Percentiles rank a stretch among this genome's conserved stretches.
Evolutionary conservation across 2,329 filamentous ascomycete species (phyloP).

Genomic region (Colletotrichum melonis): DNA sequence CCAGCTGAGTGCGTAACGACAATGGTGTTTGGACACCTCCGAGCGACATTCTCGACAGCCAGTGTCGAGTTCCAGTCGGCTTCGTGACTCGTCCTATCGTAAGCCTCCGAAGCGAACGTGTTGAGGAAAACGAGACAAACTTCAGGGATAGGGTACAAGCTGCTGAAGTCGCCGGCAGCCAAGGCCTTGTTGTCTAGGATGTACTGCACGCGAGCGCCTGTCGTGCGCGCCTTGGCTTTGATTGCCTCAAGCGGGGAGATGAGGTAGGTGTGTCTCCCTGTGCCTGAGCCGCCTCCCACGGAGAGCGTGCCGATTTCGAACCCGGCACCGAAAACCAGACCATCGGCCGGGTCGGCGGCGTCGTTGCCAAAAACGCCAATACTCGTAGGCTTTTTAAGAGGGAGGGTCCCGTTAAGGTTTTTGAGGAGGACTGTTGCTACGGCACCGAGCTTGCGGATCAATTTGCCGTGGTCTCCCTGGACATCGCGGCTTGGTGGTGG

Average conservation of each 20-base stretch:
- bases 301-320: constrained; percentile 72
- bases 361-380: constrained; percentile 74
- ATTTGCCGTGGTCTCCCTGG: constrained; percentile 68
- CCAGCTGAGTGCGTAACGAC: constrained; percentile 73
- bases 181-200: constrained; percentile 46
- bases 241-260: constrained; percentile 74
- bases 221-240: constrained; percentile 63
- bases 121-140: constrained; percentile 77
- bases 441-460: constrained; percentile 66
- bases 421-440: constrained; percentile 74
- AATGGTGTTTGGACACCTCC: constrained; percentile 65
- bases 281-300: constrained; percentile 75
- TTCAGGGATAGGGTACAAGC: constrained; percentile 65
- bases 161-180: constrained; percentile 62
- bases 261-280: constrained; percentile 72
- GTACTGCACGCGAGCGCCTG: constrained; percentile 67
- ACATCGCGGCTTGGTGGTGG: constrained; percentile 65
- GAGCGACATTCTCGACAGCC: constrained; percentile 63
- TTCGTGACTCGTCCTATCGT: constrained; percentile 68
- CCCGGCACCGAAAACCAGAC: constrained; percentile 47
- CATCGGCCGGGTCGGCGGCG: constrained; percentile 59
- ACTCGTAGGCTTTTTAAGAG: constrained; percentile 63
- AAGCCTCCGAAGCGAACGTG: constrained; percentile 73
- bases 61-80: constrained; percentile 74
- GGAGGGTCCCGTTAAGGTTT: constrained; percentile 68